These are phyloP conservation scores for Metschnikowia kunwiensis DNA, from an alignment of 805 yeast genomes.

Conservation along the genomic window DNA sequence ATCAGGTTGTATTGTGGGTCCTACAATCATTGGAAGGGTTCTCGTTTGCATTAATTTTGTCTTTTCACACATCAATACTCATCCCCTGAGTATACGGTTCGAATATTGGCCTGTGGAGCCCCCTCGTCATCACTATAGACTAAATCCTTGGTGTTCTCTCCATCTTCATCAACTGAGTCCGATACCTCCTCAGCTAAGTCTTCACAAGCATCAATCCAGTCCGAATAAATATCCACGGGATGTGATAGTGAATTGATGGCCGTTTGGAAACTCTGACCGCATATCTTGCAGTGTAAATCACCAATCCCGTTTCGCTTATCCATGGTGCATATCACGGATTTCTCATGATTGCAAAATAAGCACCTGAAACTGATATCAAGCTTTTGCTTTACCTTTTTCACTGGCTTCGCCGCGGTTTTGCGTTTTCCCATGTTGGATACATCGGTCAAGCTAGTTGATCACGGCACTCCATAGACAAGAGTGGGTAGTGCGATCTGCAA, in stretches of 20 bases:
- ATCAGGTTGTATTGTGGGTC: no score
- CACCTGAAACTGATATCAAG: slow-evolving; percentile 85
- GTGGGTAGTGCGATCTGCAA: slow-evolving; percentile 1
- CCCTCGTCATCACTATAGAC: slow-evolving; percentile 38
- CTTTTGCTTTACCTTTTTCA: slow-evolving; percentile 68
- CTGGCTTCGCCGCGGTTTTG: slow-evolving; percentile 76
- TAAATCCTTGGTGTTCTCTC: neutral
- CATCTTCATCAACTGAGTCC: slow-evolving; percentile 17
- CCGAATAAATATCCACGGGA: slow-evolving; percentile 93
- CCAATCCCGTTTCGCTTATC: slow-evolving; percentile 88
- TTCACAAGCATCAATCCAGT: slow-evolving; percentile 97
- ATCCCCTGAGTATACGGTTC: slow-evolving; percentile 6
- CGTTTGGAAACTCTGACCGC: slow-evolving; percentile 92
- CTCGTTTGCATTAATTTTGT: neutral
- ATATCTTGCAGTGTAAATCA: slow-evolving; percentile 80
- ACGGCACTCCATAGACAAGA: neutral
- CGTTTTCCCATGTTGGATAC: slow-evolving; percentile 65
- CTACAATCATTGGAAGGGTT: no score
- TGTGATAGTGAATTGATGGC: slow-evolving; percentile 79
- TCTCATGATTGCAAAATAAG: slow-evolving; percentile 92
- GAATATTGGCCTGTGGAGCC: slow-evolving; percentile 19
- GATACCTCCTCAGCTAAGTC: slow-evolving; percentile 65
- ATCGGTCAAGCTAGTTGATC: no score
- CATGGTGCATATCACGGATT: slow-evolving; percentile 80
- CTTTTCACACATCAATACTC: no score